Evolutionary conservation across 2,329 filamentous ascomycete species (phyloP), one percentile per base, ranked within the genome.

Genomic region (Penicillium aurantiogriseum): DNA sequence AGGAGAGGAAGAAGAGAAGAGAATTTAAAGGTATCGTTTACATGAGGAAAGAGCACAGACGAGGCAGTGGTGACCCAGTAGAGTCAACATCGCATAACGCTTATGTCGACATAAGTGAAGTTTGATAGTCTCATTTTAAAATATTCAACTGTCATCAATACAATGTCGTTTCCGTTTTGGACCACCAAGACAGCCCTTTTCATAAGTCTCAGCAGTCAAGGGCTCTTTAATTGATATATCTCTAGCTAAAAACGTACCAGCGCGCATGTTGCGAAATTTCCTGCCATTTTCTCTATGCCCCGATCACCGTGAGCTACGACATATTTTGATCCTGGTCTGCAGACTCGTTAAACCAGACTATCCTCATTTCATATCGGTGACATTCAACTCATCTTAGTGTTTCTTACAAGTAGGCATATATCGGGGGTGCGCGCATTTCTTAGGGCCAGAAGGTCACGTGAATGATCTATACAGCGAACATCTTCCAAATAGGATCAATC

Each of bases 381-480:
- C 7, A 46, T 46, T 33, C 6, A 17, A 23, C 17, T 23, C 8
- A 46, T 23, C 8, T 15, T 10, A 21, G 6, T n/a, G n/a, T 9
- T 27, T 6, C n/a, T 23, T 33, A 7, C 4, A 10, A 17, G 29
- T 33, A 5, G n/a, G 7, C 8, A 21, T 10, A 31, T 33, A 7
- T 6, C 44, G 2, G 2, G n/a, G 19, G 10, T 19, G 25, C 25
- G 10, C 11, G 27, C 5, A 7, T 33, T n/a, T 19, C 6, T 33
- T 46, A 46, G 44, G 44, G 44, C 44, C 19, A 17, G n/a, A 3
- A 6, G 29, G 27, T 46, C 44, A 46, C 44, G 44, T 46, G 29
- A 15, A 2, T 15, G 8, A 10, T 33, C n/a, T 11, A 3, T 33
- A 19, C 17, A 29, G n/a, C 17, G 0, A 33, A 6, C 13, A 35